Base-by-base conservation (phyloP, 2,329 filamentous ascomycete species). In the Pezicula neosporulosa region DNA sequence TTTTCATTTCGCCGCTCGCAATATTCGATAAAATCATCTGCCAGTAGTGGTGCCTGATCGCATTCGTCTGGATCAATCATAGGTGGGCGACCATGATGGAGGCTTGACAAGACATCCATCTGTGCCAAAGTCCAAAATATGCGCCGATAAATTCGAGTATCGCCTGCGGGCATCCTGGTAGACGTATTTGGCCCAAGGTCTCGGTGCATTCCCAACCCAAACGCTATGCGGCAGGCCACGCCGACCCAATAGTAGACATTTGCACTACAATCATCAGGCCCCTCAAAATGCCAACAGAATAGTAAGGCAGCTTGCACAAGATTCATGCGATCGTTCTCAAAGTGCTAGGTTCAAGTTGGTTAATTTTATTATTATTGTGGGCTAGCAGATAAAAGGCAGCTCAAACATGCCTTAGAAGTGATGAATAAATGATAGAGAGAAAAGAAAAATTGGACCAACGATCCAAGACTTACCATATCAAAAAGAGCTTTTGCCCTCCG, bases 161-260 rank as follows among this genome's bases (percentile, higher is more conserved):
- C 53, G 16, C 30, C 33, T 9, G 44, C 6, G 16, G 50, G 47
- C 44, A 51, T 52, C n/a, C 52, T 21, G 18, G 38, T 41, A 38
- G 36, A 44, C 6, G 49, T 38, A 30, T 46, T 43, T 9, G 41
- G 36, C 7, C 30, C 15, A n/a, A 54, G 50, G 38, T 55, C 18
- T 50, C 63, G 58, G 38, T 67, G 63, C 47, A 61, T 49, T 6
- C 62, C 64, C 33, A 67, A 43, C 9, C 65, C 64, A 45, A 59
- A 62, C 9, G 55, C 63, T 33, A 64, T 63, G n/a, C 65, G 56
- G 15, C 51, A 46, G 2, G 64, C 65, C 33, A 60, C 53, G 21
- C 63, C 64, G 4, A 45, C 38, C 65, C 65, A 66, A 39, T 61
- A 64, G 37, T 57, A 66, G 1, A 53, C 51, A 33, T 64, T 63